These are phyloP conservation scores for Zymoseptoria brevis DNA, from an alignment of 2,329 filamentous ascomycete genomes.

Conservation along the genomic window DNA sequence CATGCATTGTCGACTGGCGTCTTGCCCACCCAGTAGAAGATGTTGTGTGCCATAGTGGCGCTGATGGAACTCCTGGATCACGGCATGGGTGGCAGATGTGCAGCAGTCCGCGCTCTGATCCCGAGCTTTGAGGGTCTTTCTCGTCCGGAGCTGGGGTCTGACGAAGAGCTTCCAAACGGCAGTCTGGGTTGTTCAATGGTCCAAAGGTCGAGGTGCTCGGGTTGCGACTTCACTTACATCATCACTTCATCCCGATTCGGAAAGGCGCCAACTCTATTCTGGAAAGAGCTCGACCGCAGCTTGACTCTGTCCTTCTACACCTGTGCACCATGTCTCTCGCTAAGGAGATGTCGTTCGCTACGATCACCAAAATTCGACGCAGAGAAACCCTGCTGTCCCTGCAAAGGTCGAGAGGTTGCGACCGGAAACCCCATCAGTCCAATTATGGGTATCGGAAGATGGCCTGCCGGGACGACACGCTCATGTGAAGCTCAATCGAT, in stretches of 20 bases:
- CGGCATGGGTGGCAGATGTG: neutral
- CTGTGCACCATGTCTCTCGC: neutral
- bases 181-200: neutral
- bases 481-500: neutral
- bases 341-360: neutral
- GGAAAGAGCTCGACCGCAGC: neutral
- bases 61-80: neutral
- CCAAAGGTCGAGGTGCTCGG: neutral
- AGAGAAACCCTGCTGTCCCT: neutral
- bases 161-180: neutral
- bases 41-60: constrained; percentile 8
- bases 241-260: neutral
- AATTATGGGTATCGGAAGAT: neutral
- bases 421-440: neutral
- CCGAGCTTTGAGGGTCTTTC: neutral
- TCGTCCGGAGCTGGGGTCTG: neutral
- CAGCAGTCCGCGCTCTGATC: neutral
- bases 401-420: neutral
- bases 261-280: neutral
- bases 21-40: constrained; percentile 28
- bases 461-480: neutral
- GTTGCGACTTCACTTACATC: neutral
- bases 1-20: constrained; percentile 22
- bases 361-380: neutral
- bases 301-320: neutral